Evolutionary conservation across 306 rosid genomes (phyloP).

Genomic region (Bauhinia variegata): DNA sequence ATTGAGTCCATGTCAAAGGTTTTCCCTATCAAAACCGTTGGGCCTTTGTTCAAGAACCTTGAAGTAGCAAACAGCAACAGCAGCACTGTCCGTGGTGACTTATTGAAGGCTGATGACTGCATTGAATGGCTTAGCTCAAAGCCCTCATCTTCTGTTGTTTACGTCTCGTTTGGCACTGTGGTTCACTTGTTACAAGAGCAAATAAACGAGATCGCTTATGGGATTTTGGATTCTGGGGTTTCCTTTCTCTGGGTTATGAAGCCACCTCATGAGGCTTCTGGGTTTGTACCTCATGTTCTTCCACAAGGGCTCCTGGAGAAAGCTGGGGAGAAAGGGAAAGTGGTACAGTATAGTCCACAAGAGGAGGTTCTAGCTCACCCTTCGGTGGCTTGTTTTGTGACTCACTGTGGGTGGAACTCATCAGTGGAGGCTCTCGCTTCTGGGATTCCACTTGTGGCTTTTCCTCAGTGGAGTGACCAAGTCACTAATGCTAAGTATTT

Average conservation of each 20-base stretch:
- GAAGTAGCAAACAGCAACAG: slow-evolving; percentile 4
- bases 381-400: slow-evolving; percentile 48
- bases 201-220: slow-evolving; percentile 54
- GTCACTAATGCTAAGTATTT: slow-evolving; percentile 55
- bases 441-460: slow-evolving; percentile 52
- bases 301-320: slow-evolving; percentile 47
- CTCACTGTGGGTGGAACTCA: slow-evolving; percentile 76
- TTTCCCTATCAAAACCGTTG: slow-evolving; percentile 42
- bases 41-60: slow-evolving; percentile 55
- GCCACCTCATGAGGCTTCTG: slow-evolving; percentile 35
- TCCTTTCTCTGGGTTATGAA: slow-evolving; percentile 54
- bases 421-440: slow-evolving; percentile 53
- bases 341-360: slow-evolving; percentile 57
- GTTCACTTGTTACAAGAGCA: slow-evolving; percentile 51
- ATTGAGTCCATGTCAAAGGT: slow-evolving; percentile 40
- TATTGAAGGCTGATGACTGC: slow-evolving; percentile 48
- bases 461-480: slow-evolving; percentile 66
- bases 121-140: slow-evolving; percentile 54
- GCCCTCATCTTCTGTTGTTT: slow-evolving; percentile 46
- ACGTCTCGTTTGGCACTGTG: slow-evolving; percentile 55
- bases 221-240: slow-evolving; percentile 44
- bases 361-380: slow-evolving; percentile 50
- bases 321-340: slow-evolving; percentile 41
- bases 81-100: slow-evolving; percentile 36
- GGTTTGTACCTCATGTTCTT: neutral